Evolutionary conservation across 2,329 filamentous ascomycete genomes (phyloP).

Genomic region (Aureobasidium zeae): DNA sequence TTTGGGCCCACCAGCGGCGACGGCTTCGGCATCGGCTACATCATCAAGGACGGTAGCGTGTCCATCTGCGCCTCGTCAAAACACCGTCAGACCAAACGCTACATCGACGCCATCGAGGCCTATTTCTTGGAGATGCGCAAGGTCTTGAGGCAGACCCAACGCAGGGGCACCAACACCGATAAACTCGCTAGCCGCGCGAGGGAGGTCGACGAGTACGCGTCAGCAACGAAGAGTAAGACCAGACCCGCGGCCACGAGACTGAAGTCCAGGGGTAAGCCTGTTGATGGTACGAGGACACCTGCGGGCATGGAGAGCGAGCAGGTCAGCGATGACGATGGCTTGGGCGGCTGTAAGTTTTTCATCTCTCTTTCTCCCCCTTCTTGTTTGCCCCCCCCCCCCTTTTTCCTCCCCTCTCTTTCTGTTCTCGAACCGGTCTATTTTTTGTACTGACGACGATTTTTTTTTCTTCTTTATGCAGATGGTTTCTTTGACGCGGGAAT

Average conservation of each 20-base stretch:
- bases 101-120: slow-evolving; percentile 78
- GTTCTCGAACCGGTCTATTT: too few relatives aligned
- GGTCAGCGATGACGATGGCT: slow-evolving; percentile 74
- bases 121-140: slow-evolving; percentile 88
- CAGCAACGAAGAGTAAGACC: slow-evolving; percentile 44
- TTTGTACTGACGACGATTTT: slow-evolving; percentile 17
- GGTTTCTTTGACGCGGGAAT: slow-evolving; percentile 97
- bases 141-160: slow-evolving; percentile 61
- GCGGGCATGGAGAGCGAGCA: slow-evolving; percentile 56
- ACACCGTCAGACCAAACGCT: slow-evolving; percentile 84
- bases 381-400: background rate
- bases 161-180: slow-evolving; percentile 43
- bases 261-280: slow-evolving; percentile 65
- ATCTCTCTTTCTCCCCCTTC: slow-evolving; percentile 19
- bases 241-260: slow-evolving; percentile 39
- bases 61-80: slow-evolving; percentile 89
- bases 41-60: slow-evolving; percentile 90
- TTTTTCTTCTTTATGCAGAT: slow-evolving; percentile 59
- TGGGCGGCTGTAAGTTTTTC: slow-evolving; percentile 82
- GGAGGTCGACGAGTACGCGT: slow-evolving; percentile 55
- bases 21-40: slow-evolving; percentile 96
- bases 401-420: too few relatives aligned
- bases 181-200: slow-evolving; percentile 49
- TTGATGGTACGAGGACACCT: slow-evolving; percentile 49
- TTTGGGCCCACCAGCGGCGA: slow-evolving; percentile 91